Conservation (phyloP, 176 grass and related monocot genomes). For the Luzula sylvatica region DNA sequence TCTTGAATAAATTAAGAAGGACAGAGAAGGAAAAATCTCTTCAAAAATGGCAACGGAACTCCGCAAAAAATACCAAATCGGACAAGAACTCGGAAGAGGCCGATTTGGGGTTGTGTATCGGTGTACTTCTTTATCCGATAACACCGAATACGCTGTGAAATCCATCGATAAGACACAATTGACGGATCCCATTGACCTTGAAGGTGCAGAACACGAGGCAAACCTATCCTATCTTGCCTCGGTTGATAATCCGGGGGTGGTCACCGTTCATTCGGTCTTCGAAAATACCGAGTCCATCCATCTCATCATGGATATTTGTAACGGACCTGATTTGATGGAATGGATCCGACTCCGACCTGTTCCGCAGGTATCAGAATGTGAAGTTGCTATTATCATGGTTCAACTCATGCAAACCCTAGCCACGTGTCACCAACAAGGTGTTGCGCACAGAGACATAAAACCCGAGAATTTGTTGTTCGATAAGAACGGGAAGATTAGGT, state of each 20-base stretch:
- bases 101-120: constrained; percentile 70
- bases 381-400: constrained; percentile 32
- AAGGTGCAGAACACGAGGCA: constrained; percentile 53
- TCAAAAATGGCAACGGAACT: constrained; percentile 48
- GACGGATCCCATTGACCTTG: constrained; percentile 53
- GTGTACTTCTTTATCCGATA: constrained; percentile 41
- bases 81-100: constrained; percentile 66
- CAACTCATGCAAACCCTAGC: constrained; percentile 55
- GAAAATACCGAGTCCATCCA: constrained; percentile 50
- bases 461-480: constrained; percentile 80
- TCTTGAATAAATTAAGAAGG: too few relatives aligned
- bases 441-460: constrained; percentile 87
- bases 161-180: constrained; percentile 53
- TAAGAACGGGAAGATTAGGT: constrained; percentile 18
- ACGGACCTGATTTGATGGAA: constrained; percentile 51
- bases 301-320: constrained; percentile 73
- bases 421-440: constrained; percentile 44
- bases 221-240: constrained; percentile 37
- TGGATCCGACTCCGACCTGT: constrained; percentile 43
- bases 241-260: constrained; percentile 45
- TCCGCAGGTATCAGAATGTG: constrained; percentile 42
- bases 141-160: constrained; percentile 50
- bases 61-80: constrained; percentile 49
- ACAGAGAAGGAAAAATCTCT: not conserved
- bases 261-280: constrained; percentile 47